Percentiles rank a stretch among this genome's conserved stretches.
Conservation (phyloP, 2,329 filamentous ascomycete genomes). For the Alternaria sp. region DNA sequence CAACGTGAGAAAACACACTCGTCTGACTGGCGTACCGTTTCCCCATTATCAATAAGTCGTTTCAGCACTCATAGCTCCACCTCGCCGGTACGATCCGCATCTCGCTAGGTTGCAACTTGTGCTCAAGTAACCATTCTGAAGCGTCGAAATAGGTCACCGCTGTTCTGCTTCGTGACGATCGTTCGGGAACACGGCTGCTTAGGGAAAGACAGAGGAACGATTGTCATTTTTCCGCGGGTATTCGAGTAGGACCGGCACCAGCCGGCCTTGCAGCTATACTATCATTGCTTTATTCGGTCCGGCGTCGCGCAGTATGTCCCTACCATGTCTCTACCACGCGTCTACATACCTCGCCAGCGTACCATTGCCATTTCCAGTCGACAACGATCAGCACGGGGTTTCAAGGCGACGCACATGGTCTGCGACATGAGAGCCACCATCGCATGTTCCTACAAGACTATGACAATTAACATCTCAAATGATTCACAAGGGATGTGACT, state of each 20-base stretch:
- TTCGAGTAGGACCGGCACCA: slow-evolving; percentile 8
- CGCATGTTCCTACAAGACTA: background rate
- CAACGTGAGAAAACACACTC: slow-evolving; percentile 17
- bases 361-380: slow-evolving; percentile 5
- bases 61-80: slow-evolving; percentile 17
- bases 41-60: slow-evolving; percentile 17
- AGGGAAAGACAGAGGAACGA: slow-evolving; percentile 4
- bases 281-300: slow-evolving; percentile 14
- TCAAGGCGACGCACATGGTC: slow-evolving; percentile 3
- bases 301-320: background rate
- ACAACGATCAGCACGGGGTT: slow-evolving; percentile 13
- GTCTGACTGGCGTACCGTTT: slow-evolving; percentile 20
- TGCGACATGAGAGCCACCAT: background rate
- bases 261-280: slow-evolving; percentile 7
- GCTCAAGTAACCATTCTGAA: background rate
- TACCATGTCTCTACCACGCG: slow-evolving; percentile 9
- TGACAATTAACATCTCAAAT: slow-evolving; percentile 1
- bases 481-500: background rate
- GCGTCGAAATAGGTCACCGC: slow-evolving; percentile 24
- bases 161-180: slow-evolving; percentile 33
- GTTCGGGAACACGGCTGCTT: slow-evolving; percentile 18
- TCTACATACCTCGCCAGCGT: slow-evolving; percentile 6
- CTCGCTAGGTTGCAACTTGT: slow-evolving; percentile 17
- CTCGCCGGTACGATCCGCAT: slow-evolving; percentile 22
- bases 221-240: slow-evolving; percentile 3